Evolutionary conservation across 768 basidiomycete species (phyloP), one percentile per base, ranked within the genome.

Genomic region (Antrodiella citrinella): DNA sequence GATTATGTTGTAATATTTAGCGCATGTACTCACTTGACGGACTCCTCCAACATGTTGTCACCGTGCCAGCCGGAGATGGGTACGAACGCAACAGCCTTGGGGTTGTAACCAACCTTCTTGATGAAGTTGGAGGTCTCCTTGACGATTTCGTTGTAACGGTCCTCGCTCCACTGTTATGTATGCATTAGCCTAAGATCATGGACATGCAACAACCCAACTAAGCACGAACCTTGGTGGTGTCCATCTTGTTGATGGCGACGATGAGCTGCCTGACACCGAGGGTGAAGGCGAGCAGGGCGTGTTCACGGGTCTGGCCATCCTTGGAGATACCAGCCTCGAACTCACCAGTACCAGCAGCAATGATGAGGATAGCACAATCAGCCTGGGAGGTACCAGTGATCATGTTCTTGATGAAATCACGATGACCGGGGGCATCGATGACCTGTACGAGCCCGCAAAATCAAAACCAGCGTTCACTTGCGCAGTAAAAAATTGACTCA

Each of bases 341-440:
- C 76, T 99, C 96, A 84, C 96, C 96, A 71, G 89, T 93, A 77
- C 96, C 96, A 72, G 79, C 87, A 58, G 95, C 96, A 61, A 99
- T 99, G 80, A 99, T 98, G 72, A 99, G 92, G 71, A 99, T 84
- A 65, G 94, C 96, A 67, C 95, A 98, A 71, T 99, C 95, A 69
- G 95, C 94, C 84, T 99, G 96, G 65, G 96, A 99, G 64, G 96
- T 99, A 81, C 96, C 96, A 56, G 96, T 99, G 71, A 99, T 99
- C 94, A 94, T 96, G 91, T 96, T 99, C 79, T 99, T 99, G 83
- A 99, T 99, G 77, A 99, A 99, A 69, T 99, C 96, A 84, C 96
- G 93, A 72, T 96, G 94, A 68, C 95, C 95, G 44, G 96, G 96
- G 70, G 96, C 96, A 69, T 98, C 96, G 63, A 98, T 98, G 75